Evolutionary conservation across 2,329 filamentous ascomycete species (phyloP).

Genomic region (Metarhizium sp.): DNA sequence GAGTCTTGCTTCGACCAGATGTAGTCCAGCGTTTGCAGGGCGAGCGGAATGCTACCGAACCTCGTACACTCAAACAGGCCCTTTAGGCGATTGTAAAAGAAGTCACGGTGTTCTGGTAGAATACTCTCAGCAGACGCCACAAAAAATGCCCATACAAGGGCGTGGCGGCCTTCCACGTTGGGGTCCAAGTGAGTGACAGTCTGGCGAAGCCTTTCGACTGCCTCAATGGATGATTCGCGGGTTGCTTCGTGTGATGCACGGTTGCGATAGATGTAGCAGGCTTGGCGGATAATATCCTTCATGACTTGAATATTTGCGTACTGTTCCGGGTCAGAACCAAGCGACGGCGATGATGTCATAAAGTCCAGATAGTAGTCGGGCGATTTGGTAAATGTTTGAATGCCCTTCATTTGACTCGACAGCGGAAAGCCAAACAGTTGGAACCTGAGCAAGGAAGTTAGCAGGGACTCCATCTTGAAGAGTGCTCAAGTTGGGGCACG

Average conservation of each 20-base stretch:
- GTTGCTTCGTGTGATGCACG: slow-evolving; percentile 9
- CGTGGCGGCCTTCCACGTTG: slow-evolving; percentile 22
- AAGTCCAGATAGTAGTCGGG: slow-evolving; percentile 18
- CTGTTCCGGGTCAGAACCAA: slow-evolving; percentile 10
- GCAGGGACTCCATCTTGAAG: too few species aligned
- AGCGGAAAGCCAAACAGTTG: slow-evolving; percentile 20
- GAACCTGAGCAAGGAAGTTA: slow-evolving; percentile 13
- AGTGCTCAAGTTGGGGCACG: neutral
- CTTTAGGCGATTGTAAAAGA: slow-evolving; percentile 22
- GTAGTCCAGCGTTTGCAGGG: slow-evolving; percentile 20
- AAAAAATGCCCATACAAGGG: slow-evolving; percentile 31
- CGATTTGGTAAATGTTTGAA: slow-evolving; percentile 11
- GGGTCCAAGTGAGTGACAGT: slow-evolving; percentile 18
- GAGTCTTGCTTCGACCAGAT: slow-evolving; percentile 22
- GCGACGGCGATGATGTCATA: slow-evolving; percentile 9
- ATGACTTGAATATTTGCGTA: slow-evolving; percentile 13
- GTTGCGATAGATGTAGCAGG: slow-evolving; percentile 16
- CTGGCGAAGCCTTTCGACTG: slow-evolving; percentile 21
- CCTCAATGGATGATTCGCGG: slow-evolving; percentile 14
- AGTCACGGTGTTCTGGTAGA: slow-evolving; percentile 22
- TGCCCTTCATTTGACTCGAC: slow-evolving; percentile 17
- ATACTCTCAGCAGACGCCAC: slow-evolving; percentile 29
- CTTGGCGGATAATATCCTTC: slow-evolving; percentile 15
- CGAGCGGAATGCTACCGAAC: slow-evolving; percentile 28
- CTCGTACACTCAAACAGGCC: slow-evolving; percentile 21